phyloP scores from a whole-genome alignment of 2,329 filamentous ascomycete species.

The Biscogniauxia sp. region DNA sequence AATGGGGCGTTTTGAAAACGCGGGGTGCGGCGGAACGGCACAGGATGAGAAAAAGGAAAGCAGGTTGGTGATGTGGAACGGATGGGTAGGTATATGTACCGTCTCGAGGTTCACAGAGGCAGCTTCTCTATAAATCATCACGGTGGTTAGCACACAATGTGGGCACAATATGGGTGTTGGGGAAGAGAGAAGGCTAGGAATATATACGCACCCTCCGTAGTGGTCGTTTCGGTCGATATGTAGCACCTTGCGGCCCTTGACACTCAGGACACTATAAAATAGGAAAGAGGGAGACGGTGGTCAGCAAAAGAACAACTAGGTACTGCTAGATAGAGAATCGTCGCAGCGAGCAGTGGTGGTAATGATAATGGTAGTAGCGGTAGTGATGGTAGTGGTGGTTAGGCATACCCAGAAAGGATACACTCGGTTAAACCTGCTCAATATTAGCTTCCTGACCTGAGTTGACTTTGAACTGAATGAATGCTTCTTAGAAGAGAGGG shows the following conservation, averaged over 20 bases:
- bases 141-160: slow-evolving; percentile 18
- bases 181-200: slow-evolving; percentile 10
- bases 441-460: slow-evolving; percentile 9
- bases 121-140: slow-evolving; percentile 65
- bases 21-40: slow-evolving; percentile 2
- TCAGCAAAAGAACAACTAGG: slow-evolving; percentile 1
- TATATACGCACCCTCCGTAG: slow-evolving; percentile 80
- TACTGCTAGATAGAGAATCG: not conserved
- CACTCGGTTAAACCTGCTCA: slow-evolving; percentile 88
- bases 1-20: too few species aligned
- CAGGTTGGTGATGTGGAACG: slow-evolving; percentile 1
- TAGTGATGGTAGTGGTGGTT: slow-evolving; percentile 6
- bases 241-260: slow-evolving; percentile 98
- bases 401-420: slow-evolving; percentile 86
- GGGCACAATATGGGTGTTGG: slow-evolving; percentile 7
- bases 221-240: slow-evolving; percentile 99
- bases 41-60: too few species aligned
- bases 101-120: slow-evolving; percentile 96
- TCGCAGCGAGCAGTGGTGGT: too few species aligned
- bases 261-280: slow-evolving; percentile 75
- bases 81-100: slow-evolving; percentile 49
- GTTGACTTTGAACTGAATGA: too few species aligned
- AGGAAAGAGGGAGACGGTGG: slow-evolving; percentile 6
- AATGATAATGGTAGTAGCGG: too few species aligned
- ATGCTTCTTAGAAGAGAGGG: too few species aligned